A percentile compares a stretch with the other conserved stretches of the same genome.
Conservation (phyloP, 495 filamentous ascomycete genomes). For the Penicillium angulare region DNA sequence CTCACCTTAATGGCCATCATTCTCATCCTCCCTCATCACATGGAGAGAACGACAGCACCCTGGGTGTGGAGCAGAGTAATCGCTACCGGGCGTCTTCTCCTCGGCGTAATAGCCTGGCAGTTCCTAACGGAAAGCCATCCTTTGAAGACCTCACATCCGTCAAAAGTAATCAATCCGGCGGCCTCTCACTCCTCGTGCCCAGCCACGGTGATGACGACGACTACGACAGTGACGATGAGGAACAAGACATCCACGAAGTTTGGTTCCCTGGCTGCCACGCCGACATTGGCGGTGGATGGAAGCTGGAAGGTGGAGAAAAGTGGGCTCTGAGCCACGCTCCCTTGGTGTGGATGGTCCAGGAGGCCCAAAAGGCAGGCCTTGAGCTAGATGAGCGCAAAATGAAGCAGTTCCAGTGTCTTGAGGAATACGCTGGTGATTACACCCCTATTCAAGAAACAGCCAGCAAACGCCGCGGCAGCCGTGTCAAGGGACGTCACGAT, state of each 20-base stretch:
- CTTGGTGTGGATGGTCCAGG: constrained; percentile 80
- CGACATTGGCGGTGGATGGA: constrained; percentile 86
- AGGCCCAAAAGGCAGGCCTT: constrained; percentile 72
- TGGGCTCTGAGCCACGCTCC: constrained; percentile 70
- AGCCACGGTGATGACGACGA: constrained; percentile 52
- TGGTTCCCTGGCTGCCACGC: constrained; percentile 85
- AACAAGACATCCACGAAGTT: constrained; percentile 75
- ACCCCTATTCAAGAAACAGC: constrained; percentile 44
- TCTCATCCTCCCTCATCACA: constrained; percentile 23
- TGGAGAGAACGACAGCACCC: constrained; percentile 12
- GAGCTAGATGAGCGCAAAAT: constrained; percentile 68
- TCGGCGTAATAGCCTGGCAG: constrained; percentile 25
- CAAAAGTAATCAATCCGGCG: constrained; percentile 36
- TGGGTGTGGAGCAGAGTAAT: constrained; percentile 2
- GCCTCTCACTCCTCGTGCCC: constrained; percentile 36
- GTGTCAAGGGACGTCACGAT: constrained; percentile 11
- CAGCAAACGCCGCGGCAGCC: constrained; percentile 27
- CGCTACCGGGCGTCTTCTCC: constrained; percentile 48
- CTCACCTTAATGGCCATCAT: constrained; percentile 2
- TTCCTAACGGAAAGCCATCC: constrained; percentile 26
- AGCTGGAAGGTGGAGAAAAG: constrained; percentile 52
- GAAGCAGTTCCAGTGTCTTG: constrained; percentile 61
- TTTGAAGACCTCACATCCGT: constrained; percentile 38
- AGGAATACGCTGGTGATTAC: constrained; percentile 45
- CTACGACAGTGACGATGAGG: constrained; percentile 56